phyloP scores from a whole-genome alignment of 192 early-diverging fungal genomes.

The Entomortierella beljakovae region DNA sequence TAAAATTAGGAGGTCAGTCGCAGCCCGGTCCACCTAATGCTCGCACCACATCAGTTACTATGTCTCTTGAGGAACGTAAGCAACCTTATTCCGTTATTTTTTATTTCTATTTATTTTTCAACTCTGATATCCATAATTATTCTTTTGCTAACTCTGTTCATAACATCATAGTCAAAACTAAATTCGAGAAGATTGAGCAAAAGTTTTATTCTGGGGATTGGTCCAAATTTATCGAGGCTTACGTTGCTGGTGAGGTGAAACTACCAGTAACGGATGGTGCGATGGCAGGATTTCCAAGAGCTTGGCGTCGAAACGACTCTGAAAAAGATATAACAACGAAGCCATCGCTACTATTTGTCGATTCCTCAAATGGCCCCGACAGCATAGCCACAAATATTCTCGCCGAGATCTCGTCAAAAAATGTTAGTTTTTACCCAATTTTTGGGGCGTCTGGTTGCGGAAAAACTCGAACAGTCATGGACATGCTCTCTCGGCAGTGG shows the following conservation, averaged over 20 bases:
- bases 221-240: neutral
- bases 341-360: neutral
- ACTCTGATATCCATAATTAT: no score
- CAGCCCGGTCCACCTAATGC: no score
- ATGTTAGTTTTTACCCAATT: neutral
- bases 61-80: no score
- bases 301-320: neutral
- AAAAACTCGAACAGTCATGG: conserved; percentile 19
- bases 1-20: no score
- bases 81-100: no score
- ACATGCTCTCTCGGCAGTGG: conserved; percentile 20
- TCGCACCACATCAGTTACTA: no score
- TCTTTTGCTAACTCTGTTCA: no score
- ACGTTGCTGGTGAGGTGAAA: neutral
- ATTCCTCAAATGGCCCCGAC: neutral
- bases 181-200: neutral
- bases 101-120: no score
- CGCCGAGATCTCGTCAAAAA: neutral
- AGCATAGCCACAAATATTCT: neutral
- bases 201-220: neutral
- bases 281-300: neutral
- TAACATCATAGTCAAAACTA: neutral
- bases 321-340: neutral
- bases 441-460: conserved; percentile 24
- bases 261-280: neutral